Percentiles rank a stretch among this genome's conserved stretches.
These are phyloP conservation scores for Cryptococcus sp. DNA, from an alignment of 1,284 basidiomycete genomes.

Conservation along the genomic window DNA sequence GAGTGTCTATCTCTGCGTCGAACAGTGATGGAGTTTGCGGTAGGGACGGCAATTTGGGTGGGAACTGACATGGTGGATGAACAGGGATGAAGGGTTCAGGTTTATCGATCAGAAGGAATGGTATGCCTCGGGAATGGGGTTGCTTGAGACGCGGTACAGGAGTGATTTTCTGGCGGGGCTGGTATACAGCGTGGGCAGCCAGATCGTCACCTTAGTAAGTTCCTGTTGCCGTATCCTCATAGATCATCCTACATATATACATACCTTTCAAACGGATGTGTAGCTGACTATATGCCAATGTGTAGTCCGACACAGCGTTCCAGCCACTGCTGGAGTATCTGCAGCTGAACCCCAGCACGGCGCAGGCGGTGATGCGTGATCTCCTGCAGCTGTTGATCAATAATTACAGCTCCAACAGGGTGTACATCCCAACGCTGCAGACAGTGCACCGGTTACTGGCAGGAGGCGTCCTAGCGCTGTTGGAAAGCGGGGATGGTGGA, in stretches of 20 bases:
- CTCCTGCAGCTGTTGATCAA: conserved; percentile 56
- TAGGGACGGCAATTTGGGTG: too few relatives aligned
- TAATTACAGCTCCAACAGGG: conserved; percentile 61
- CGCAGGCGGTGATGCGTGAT: conserved; percentile 55
- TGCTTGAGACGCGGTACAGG: conserved; percentile 61
- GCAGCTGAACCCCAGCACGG: conserved; percentile 53
- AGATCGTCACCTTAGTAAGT: conserved; percentile 74
- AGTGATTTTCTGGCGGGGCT: conserved; percentile 63
- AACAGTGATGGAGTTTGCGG: too few relatives aligned
- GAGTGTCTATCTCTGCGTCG: not conserved
- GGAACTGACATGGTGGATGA: too few relatives aligned
- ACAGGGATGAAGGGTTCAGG: conserved; percentile 26
- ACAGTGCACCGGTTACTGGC: conserved; percentile 66
- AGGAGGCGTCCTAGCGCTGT: conserved; percentile 35
- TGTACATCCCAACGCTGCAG: conserved; percentile 73
- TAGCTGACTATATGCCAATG: too few relatives aligned
- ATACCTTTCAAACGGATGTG: too few relatives aligned
- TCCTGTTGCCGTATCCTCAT: not conserved
- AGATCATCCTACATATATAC: too few relatives aligned
- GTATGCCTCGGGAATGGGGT: conserved; percentile 65
- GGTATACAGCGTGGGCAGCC: conserved; percentile 71
- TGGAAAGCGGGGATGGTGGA: conserved; percentile 54
- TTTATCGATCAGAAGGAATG: conserved; percentile 62
- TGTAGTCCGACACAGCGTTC: conserved; percentile 17
- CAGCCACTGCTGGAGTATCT: conserved; percentile 54